Evolutionary conservation across 805 yeast species (phyloP).

Genomic region (Candida golubevii): DNA sequence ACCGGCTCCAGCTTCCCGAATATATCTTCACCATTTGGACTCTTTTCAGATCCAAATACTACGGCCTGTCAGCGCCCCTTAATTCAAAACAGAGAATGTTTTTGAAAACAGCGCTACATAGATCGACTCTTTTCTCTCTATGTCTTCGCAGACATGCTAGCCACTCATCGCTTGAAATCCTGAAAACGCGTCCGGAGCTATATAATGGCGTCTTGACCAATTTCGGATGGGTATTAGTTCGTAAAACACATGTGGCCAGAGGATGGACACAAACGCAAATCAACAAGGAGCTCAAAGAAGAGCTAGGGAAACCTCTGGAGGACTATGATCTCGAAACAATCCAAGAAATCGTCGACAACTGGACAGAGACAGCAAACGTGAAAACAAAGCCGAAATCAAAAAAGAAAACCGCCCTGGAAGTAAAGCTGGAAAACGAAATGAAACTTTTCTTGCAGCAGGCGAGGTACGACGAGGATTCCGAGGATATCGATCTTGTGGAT

Average conservation of each 20-base stretch:
- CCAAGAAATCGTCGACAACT: slow-evolving; percentile 14
- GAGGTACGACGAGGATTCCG: slow-evolving; percentile 16
- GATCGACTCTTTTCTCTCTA: too few species aligned
- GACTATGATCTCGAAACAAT: slow-evolving; percentile 1
- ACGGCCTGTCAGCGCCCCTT: too few species aligned
- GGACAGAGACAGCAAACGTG: slow-evolving; percentile 15
- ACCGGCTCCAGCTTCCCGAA: too few species aligned
- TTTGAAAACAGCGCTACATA: too few species aligned
- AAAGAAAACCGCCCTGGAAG: slow-evolving; percentile 13
- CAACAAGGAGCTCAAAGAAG: slow-evolving; percentile 4
- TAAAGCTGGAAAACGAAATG: slow-evolving; percentile 15
- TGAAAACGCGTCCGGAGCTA: slow-evolving; percentile 11
- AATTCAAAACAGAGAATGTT: too few species aligned
- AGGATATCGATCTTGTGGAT: not conserved
- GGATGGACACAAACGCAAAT: slow-evolving; percentile 19
- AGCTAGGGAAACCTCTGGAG: slow-evolving; percentile 1
- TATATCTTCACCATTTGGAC: too few species aligned
- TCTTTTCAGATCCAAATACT: too few species aligned
- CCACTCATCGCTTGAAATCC: slow-evolving; percentile 3
- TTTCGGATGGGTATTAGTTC: slow-evolving; percentile 23
- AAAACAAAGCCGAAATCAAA: slow-evolving; percentile 10
- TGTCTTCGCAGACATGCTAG: slow-evolving; percentile 1
- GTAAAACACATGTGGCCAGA: slow-evolving; percentile 15
- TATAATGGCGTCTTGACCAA: slow-evolving; percentile 17
- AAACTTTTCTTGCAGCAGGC: slow-evolving; percentile 22